Evolutionary conservation across 2,329 filamentous ascomycete species (phyloP), one percentile per base, ranked within the genome.

Genomic region (Cladorrhinum sp.): DNA sequence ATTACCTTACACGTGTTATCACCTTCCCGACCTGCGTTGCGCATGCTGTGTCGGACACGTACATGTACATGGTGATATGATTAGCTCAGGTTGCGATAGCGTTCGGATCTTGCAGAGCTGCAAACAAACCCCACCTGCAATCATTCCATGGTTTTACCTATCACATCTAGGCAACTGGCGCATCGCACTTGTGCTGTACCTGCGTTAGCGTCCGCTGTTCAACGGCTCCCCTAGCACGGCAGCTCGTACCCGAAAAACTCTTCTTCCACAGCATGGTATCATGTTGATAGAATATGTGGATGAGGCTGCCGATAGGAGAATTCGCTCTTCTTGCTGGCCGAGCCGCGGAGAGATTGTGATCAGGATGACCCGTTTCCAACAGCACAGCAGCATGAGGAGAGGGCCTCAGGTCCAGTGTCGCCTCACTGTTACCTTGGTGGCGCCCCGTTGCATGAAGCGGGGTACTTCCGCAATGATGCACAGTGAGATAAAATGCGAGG

Each of bases 401-500:
- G 32, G 32, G 12, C 32, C 32, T 13, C n/a, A n/a, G n/a, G n/a
- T n/a, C 16, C 32, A 36, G 32, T 2, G 32, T 36, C 32, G 20
- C 55, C 32, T 22, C 6, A 9, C n/a, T 3, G 48, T 55, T 53
- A 55, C 58, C 36, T 55, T 52, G 54, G 63, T 62, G 62, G 59
- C 57, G 52, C 53, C 56, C 56, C 59, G 45, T 59, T 61, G 56
- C 41, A 55, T 51, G 23, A 41, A 55, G 61, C 58, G 61, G 63
- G 61, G 61, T 59, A 50, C 53, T 25, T 56, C 32, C 25, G 16
- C 50, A 45, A 52, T 50, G 58, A 52, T 50, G 58, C 27, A 48
- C 38, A 13, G 50, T 29, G 32, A 57, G 48, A 48, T 60, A 57
- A 62, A 64, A 65, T 65, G 57, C 51, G 41, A 65, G 63, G 64